Percentiles rank a stretch among this genome's conserved stretches.
phyloP scores from a whole-genome alignment of 2,329 filamentous ascomycete species.

The Xylaria sp. region DNA sequence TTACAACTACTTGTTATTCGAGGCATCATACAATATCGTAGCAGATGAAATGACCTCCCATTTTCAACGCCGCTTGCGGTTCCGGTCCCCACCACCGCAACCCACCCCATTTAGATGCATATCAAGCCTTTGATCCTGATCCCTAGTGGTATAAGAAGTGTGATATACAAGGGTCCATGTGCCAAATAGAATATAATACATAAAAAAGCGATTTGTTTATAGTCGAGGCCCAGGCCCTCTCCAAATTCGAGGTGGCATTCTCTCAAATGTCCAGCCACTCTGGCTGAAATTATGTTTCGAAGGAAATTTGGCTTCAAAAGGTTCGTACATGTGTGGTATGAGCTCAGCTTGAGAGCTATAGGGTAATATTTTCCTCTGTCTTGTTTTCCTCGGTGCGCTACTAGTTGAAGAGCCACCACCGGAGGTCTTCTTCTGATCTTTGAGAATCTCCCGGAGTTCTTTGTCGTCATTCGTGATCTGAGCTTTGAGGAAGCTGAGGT shows the following conservation, averaged over 20 bases:
- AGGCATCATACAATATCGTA: conserved; percentile 27
- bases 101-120: conserved; percentile 18
- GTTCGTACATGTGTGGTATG: conserved; percentile 53
- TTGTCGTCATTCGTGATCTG: conserved; percentile 81
- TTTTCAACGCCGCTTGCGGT: conserved; percentile 21
- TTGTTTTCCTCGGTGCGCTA: conserved; percentile 36
- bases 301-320: conserved; percentile 54
- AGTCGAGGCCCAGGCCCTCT: conserved; percentile 22
- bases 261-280: conserved; percentile 45
- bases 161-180: conserved; percentile 23
- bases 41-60: conserved; percentile 4
- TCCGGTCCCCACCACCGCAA: conserved; percentile 3
- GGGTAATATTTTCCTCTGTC: conserved; percentile 49
- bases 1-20: not conserved
- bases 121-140: conserved; percentile 2
- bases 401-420: conserved; percentile 24
- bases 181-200: conserved; percentile 26
- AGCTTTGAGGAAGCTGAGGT: conserved; percentile 78
- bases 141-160: conserved; percentile 15
- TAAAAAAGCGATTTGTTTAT: conserved; percentile 10
- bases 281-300: conserved; percentile 35
- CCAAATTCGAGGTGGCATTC: conserved; percentile 38
- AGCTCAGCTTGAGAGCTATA: conserved; percentile 54
- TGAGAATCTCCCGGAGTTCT: conserved; percentile 79
- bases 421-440: conserved; percentile 61